Evolutionary conservation across 257 asterid species (phyloP).

Genomic region (Penstemon barbatus): DNA sequence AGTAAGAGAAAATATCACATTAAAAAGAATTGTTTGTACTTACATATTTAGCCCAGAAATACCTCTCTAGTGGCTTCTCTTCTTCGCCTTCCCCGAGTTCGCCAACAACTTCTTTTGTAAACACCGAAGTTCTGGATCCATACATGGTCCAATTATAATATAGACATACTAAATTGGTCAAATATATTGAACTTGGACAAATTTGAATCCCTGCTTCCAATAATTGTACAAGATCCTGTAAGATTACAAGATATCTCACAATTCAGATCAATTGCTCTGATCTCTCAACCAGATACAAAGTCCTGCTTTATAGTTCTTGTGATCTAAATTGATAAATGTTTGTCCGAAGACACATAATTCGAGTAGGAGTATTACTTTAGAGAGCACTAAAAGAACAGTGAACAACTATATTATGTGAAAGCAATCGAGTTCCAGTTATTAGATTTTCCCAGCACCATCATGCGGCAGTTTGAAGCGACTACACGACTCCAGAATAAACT

Average conservation of each 20-base stretch:
- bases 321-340: no score
- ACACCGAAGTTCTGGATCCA: conserved; percentile 75
- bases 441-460: conserved; percentile 15
- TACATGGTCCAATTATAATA: conserved; percentile 21
- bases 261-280: no score
- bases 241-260: conserved; percentile 9
- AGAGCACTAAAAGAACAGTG: background rate
- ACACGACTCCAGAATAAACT: no score
- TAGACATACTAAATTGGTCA: conserved; percentile 8
- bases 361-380: no score
- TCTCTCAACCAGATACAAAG: no score
- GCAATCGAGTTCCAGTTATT: background rate
- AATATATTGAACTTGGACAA: conserved; percentile 14
- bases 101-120: conserved; percentile 63
- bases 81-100: conserved; percentile 80
- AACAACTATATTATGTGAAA: conserved; percentile 3
- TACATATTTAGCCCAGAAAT: conserved; percentile 99
- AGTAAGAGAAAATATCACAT: background rate
- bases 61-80: conserved; percentile 69
- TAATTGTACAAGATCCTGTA: background rate
- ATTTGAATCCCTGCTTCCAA: background rate
- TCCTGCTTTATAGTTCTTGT: no score
- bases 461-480: conserved; percentile 9
- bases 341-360: no score
- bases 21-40: conserved; percentile 33